These are phyloP conservation scores for Claviceps humidiphila DNA, from an alignment of 2,329 filamentous ascomycete species.

Conservation along the genomic window DNA sequence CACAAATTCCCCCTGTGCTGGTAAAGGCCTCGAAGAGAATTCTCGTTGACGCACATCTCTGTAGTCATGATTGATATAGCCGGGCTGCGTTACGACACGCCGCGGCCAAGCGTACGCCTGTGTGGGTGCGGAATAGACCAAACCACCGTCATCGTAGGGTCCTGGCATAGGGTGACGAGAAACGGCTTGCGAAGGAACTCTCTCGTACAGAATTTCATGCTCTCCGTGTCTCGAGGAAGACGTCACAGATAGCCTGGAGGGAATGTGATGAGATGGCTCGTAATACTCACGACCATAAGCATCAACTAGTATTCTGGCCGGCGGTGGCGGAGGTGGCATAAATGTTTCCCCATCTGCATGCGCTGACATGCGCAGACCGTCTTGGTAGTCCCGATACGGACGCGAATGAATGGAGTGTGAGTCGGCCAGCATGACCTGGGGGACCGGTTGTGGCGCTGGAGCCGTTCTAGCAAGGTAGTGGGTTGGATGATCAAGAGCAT, in stretches of 20 bases:
- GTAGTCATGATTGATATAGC: constrained; percentile 38
- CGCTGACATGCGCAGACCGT: constrained; percentile 31
- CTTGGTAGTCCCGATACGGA: constrained; percentile 31
- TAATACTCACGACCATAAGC: constrained; percentile 70
- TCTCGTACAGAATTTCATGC: constrained; percentile 52
- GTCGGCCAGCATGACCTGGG: constrained; percentile 29
- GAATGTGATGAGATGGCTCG: constrained; percentile 32
- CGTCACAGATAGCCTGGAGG: constrained; percentile 39
- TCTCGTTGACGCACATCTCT: constrained; percentile 45
- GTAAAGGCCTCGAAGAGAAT: constrained; percentile 38
- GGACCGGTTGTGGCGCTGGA: constrained; percentile 25
- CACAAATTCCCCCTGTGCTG: constrained; percentile 30
- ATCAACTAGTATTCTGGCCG: constrained; percentile 64
- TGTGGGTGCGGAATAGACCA: constrained; percentile 37
- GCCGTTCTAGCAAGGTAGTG: constrained; percentile 25
- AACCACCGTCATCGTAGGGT: constrained; percentile 34
- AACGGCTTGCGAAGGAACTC: constrained; percentile 37
- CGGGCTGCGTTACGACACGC: constrained; percentile 49
- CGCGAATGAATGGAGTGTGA: constrained; percentile 27
- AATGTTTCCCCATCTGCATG: constrained; percentile 36
- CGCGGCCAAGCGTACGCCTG: constrained; percentile 37
- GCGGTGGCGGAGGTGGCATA: constrained; percentile 37
- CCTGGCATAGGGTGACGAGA: constrained; percentile 35
- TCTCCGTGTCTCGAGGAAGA: constrained; percentile 33
- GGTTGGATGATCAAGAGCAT: constrained; percentile 18